phyloP scores from a whole-genome alignment of 2,329 filamentous ascomycete species.

The Epichloe festucae region DNA sequence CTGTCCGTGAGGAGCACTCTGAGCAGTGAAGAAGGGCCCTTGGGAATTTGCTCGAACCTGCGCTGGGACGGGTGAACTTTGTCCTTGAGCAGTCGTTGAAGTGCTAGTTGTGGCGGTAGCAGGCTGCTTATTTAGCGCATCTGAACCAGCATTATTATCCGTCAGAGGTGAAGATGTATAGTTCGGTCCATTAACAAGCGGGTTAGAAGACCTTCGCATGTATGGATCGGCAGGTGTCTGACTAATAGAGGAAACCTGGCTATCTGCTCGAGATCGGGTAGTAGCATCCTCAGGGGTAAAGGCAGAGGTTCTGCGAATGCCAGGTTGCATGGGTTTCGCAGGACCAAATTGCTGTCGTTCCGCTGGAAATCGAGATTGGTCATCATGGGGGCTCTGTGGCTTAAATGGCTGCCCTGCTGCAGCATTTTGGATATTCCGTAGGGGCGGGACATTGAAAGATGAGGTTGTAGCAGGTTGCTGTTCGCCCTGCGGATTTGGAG shows the following conservation, averaged over 20 bases:
- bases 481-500: background rate
- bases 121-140: background rate
- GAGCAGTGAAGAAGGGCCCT: conserved; percentile 2
- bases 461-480: background rate
- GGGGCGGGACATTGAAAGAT: background rate
- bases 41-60: conserved; percentile 1
- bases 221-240: conserved; percentile 8
- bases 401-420: conserved; percentile 3
- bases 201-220: conserved; percentile 7
- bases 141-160: background rate
- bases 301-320: conserved; percentile 3
- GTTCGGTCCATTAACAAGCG: background rate
- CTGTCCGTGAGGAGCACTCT: background rate
- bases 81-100: background rate
- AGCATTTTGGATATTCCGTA: background rate
- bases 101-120: background rate
- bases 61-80: conserved; percentile 4
- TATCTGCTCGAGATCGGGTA: conserved; percentile 6
- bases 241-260: conserved; percentile 8
- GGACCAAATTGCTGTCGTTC: background rate
- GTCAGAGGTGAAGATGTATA: conserved; percentile 5
- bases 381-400: background rate
- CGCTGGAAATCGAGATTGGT: background rate
- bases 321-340: background rate
- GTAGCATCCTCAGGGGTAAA: conserved; percentile 7